Base-by-base conservation (phyloP, 108 stramenopile genomes). In the Aurantiochytrium sp. region DNA sequence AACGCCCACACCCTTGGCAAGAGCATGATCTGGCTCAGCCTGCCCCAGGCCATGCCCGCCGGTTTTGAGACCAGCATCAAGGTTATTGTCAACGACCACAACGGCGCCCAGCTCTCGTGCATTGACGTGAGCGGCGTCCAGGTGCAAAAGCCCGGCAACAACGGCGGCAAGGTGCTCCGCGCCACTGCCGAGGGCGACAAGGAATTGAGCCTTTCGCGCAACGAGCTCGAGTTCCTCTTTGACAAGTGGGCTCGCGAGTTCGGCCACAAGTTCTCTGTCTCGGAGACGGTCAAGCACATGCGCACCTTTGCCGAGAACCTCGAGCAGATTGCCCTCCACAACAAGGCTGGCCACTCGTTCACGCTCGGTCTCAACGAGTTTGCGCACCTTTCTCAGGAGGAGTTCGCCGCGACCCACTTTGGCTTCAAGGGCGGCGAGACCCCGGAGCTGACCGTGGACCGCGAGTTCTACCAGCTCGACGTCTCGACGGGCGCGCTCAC, bases 331-430 rank as follows among this genome's bases (percentile, higher is more conserved):
- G 89, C 71, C 29, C 28, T 72, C 14, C 89, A 91, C 96, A 98
- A 98, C 94, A 87, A 92, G 94, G 88, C 51, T 59, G 25, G 93
- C 93, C 6, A 45, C 90, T 60, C 90, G 51, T 93, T 91, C 96
- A 76, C 90, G 91, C 58, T 98, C 92, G 96, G 96, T 43, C 97
- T 98, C 94, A 98, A 98, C 92, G 91, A 93, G 88, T 98, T 92
- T 90, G 96, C 96, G 14, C 96, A 98, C 91, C 91, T 98, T 92
- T 95, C 95, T 55, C 64, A 91, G 43, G 95, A 95, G n/a, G 98
- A 98, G 91, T 98, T 97, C 91, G 91, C 90, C 10, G 60, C 88
- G 43, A 87, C 93, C 90, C 91, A 90, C 42, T 91, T 97, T 88
- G 95, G 95, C 72, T 87, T 59, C 58, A 6, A 59, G 44, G 90